A percentile compares a stretch with the other conserved stretches of the same genome.
These are phyloP conservation scores for Avena insularis DNA, from an alignment of 176 grass and related monocot species.

Conservation along the genomic window DNA sequence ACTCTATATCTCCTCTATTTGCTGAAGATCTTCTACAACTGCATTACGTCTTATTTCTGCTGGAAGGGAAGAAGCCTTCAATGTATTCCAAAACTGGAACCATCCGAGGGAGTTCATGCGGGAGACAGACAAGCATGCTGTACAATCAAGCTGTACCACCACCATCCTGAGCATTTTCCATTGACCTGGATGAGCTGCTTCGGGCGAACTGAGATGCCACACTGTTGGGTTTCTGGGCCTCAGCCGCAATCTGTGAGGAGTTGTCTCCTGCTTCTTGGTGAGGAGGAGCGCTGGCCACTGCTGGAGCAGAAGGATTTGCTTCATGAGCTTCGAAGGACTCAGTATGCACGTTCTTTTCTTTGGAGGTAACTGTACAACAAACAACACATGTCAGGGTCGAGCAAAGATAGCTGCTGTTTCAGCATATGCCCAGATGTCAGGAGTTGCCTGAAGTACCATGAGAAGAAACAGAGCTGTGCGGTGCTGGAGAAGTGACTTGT, in stretches of 20 bases:
- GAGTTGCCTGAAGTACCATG: slow-evolving; percentile 26
- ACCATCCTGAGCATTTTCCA: slow-evolving; percentile 46
- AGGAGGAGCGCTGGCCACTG: slow-evolving; percentile 7
- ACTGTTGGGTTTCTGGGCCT: slow-evolving; percentile 48
- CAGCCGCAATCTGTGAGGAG: slow-evolving; percentile 1
- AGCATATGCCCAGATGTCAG: not conserved
- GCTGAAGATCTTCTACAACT: not conserved
- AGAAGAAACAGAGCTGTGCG: slow-evolving; percentile 42
- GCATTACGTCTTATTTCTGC: not conserved
- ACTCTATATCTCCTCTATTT: not conserved
- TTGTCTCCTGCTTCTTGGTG: slow-evolving; percentile 39
- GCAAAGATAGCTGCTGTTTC: not conserved
- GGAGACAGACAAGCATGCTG: not conserved
- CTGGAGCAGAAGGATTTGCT: slow-evolving; percentile 38
- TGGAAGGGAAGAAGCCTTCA: not conserved
- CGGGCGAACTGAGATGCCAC: slow-evolving; percentile 49
- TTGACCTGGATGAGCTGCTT: slow-evolving; percentile 53
- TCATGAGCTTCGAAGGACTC: slow-evolving; percentile 58
- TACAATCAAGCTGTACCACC: slow-evolving; percentile 9
- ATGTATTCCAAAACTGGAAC: not conserved
- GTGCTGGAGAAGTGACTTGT: slow-evolving; percentile 41
- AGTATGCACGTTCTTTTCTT: slow-evolving; percentile 60
- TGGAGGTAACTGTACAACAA: slow-evolving; percentile 48
- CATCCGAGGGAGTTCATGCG: slow-evolving; percentile 4
- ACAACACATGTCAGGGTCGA: slow-evolving; percentile 6